Percentiles rank a stretch among this genome's conserved stretches.
These are phyloP conservation scores for Venustampulla echinocandica DNA, from an alignment of 495 filamentous ascomycete genomes.

Conservation along the genomic window DNA sequence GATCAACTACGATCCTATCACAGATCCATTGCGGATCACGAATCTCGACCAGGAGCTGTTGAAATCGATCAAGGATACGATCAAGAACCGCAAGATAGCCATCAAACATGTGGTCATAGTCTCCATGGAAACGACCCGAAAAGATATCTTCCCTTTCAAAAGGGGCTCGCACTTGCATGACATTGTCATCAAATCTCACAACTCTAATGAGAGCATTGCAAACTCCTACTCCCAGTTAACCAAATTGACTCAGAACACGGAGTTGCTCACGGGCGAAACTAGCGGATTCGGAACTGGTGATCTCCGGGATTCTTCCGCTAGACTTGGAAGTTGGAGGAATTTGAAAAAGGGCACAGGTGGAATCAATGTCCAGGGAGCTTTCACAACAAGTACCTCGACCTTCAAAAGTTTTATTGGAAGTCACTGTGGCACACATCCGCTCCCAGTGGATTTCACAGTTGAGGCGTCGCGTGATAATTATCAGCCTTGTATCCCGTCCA, in stretches of 20 bases:
- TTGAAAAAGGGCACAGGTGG: constrained; percentile 29
- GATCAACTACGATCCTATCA: constrained; percentile 30
- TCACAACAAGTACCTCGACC: constrained; percentile 37
- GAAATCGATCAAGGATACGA: constrained; percentile 23
- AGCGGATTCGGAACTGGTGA: constrained; percentile 23
- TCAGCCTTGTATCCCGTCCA: constrained; percentile 40
- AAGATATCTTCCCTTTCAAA: constrained; percentile 39
- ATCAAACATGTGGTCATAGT: constrained; percentile 38
- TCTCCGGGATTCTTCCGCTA: not conserved
- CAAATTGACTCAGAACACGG: constrained; percentile 30
- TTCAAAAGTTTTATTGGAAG: constrained; percentile 39
- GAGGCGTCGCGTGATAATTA: constrained; percentile 41
- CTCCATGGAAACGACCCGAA: constrained; percentile 38
- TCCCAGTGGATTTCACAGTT: constrained; percentile 38
- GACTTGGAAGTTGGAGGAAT: constrained; percentile 2
- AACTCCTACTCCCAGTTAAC: constrained; percentile 28
- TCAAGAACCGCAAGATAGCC: constrained; percentile 29
- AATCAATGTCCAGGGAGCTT: constrained; percentile 34
- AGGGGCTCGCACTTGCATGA: constrained; percentile 33
- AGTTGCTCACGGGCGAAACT: constrained; percentile 36
- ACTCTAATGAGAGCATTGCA: constrained; percentile 13
- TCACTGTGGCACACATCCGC: constrained; percentile 36
- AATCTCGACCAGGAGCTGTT: constrained; percentile 33
- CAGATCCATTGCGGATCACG: constrained; percentile 36
- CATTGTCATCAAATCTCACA: constrained; percentile 28